These are phyloP conservation scores for Aspergillus eucalypticola DNA, from an alignment of 2,329 filamentous ascomycete genomes.

Conservation along the genomic window DNA sequence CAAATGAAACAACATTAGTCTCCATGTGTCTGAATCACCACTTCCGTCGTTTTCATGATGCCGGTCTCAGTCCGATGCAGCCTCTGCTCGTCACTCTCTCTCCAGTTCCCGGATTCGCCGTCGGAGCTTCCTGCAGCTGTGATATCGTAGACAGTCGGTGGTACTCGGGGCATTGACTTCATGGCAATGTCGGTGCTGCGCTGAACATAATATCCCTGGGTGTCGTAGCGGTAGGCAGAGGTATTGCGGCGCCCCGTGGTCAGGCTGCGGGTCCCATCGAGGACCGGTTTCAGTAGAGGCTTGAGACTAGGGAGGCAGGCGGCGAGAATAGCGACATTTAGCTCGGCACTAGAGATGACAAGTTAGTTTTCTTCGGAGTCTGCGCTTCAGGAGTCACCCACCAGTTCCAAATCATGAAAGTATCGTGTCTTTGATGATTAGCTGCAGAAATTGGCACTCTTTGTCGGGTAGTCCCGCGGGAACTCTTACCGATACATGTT, in stretches of 20 bases:
- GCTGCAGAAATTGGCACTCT: too few relatives aligned
- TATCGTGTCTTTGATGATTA: conserved; percentile 11
- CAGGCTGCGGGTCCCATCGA: conserved; percentile 13
- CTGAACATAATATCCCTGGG: conserved; percentile 7
- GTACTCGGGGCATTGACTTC: background rate
- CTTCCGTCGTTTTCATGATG: conserved; percentile 5
- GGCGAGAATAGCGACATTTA: conserved; percentile 45
- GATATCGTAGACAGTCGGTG: background rate
- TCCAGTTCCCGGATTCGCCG: background rate
- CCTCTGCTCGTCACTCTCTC: background rate
- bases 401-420: conserved; percentile 23
- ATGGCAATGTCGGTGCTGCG: background rate
- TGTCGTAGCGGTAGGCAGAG: conserved; percentile 7
- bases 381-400: conserved; percentile 3
- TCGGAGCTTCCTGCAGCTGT: background rate
- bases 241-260: conserved; percentile 12
- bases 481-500: conserved; percentile 37
- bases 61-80: background rate
- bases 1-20: background rate
- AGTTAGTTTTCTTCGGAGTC: background rate
- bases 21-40: conserved; percentile 4
- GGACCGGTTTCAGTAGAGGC: conserved; percentile 33
- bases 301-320: conserved; percentile 44
- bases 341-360: conserved; percentile 37
- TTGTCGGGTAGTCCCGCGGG: too few relatives aligned